These are phyloP conservation scores for Irpex lacteus DNA, from an alignment of 1,284 basidiomycete species.

Conservation along the genomic window DNA sequence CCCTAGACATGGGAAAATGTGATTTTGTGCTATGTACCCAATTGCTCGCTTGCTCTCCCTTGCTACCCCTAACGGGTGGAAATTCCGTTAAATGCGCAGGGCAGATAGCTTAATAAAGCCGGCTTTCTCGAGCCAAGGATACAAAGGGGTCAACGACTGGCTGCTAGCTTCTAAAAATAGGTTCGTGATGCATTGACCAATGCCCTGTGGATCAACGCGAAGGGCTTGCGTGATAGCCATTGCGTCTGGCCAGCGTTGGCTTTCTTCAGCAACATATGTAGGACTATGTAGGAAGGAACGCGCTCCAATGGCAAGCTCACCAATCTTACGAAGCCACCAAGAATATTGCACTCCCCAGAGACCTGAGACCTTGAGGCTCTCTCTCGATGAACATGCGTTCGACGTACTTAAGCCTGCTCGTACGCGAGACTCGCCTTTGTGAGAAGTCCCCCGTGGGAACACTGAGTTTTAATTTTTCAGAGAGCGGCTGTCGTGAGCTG, in stretches of 20 bases:
- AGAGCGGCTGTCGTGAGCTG: too few relatives aligned
- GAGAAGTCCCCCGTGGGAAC: too few relatives aligned
- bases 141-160: neutral
- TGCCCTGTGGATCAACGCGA: too few relatives aligned
- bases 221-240: too few relatives aligned
- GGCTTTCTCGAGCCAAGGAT: neutral
- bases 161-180: too few relatives aligned
- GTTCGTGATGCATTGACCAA: too few relatives aligned
- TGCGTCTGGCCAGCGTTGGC: too few relatives aligned
- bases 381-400: conserved; percentile 16
- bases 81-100: neutral
- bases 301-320: neutral
- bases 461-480: too few relatives aligned
- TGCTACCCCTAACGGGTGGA: neutral
- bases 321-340: neutral
- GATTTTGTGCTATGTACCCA: neutral
- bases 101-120: neutral
- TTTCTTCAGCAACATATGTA: too few relatives aligned
- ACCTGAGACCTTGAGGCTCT: conserved; percentile 16
- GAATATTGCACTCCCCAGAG: conserved; percentile 17
- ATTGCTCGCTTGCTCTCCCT: too few relatives aligned
- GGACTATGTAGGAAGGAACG: too few relatives aligned
- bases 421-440: too few relatives aligned
- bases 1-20: neutral
- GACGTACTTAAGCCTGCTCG: neutral